These are phyloP conservation scores for Alternaria rosae DNA, from an alignment of 2,329 filamentous ascomycete species.

Conservation along the genomic window DNA sequence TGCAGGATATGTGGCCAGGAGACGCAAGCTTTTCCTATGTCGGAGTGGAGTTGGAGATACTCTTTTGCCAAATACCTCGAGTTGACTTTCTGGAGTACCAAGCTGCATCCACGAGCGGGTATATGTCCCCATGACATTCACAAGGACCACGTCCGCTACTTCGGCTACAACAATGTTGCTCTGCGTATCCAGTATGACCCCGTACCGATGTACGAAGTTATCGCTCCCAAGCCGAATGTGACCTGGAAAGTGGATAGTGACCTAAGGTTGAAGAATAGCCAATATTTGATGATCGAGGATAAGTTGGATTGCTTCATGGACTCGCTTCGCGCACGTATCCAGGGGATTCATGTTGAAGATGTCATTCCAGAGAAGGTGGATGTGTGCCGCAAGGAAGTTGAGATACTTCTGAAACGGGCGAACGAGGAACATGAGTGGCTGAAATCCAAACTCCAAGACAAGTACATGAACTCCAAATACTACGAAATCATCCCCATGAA, in stretches of 20 bases:
- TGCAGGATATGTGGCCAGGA: constrained; percentile 93
- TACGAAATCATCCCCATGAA: constrained; percentile 97
- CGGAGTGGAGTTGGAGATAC: constrained; percentile 94
- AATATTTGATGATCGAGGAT: constrained; percentile 81
- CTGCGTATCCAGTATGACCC: constrained; percentile 91
- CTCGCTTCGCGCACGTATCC: constrained; percentile 83
- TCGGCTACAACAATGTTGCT: constrained; percentile 84
- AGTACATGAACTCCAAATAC: constrained; percentile 92
- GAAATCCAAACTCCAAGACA: constrained; percentile 80
- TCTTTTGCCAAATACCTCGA: constrained; percentile 99
- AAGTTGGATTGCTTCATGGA: constrained; percentile 85
- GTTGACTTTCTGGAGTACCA: constrained; percentile 92
- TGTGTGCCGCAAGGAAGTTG: constrained; percentile 81
- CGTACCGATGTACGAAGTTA: constrained; percentile 91
- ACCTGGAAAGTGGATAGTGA: constrained; percentile 99
- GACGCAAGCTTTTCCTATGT: constrained; percentile 89
- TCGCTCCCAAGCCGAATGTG: constrained; percentile 86
- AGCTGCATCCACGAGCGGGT: constrained; percentile 75
- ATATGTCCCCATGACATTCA: constrained; percentile 92
- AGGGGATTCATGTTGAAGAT: constrained; percentile 89
- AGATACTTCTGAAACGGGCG: constrained; percentile 76
- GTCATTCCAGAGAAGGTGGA: constrained; percentile 88
- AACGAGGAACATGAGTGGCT: constrained; percentile 82
- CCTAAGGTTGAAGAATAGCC: constrained; percentile 88
- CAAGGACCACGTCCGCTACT: constrained; percentile 90